Evolutionary conservation across 495 filamentous ascomycete genomes (phyloP), one percentile per base, ranked within the genome.

Genomic region (Lasiosphaeriaceae sp.): DNA sequence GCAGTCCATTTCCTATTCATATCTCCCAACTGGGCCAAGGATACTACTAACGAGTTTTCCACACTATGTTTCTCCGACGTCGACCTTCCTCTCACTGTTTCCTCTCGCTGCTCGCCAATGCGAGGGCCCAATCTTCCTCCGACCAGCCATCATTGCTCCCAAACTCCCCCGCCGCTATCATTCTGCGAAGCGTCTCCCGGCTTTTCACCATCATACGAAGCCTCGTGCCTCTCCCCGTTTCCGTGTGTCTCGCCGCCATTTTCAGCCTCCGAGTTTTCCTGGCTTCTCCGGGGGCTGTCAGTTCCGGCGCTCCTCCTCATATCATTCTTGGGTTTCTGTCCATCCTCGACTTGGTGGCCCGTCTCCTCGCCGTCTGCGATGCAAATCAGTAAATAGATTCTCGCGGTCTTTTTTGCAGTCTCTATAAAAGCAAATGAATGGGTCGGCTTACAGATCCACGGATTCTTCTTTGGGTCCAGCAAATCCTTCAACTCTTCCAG

Each of bases 361-460:
- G 2, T 12, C 12, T 43, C 39, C 16, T 43, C 39, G 39, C 39
- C 39, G 5, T 43, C 39, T 43, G 3, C 4, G 26, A 31, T 31
- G 26, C 26, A 31, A 4, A 31, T 31, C 9, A 31, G 26, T 31
- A 4, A 4, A 31, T n/a, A 31, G 3, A 3, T 31, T 9, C 4
- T 31, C 4, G 26, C 3, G 26, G 26, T 9, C 3, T 31, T 3
- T 31, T 9, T 31, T 31, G 26, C 4, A 9, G 5, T 43, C 39
- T 6, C 1, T 5, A 0, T 14, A 43, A 43, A 0, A 17, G 9
- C 8, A 37, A 37, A 35, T 35, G 12, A 2, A 26, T 16, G 7
- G 21, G 47, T 6, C 19, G 17, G 50, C 63, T 56, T 31, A 59
- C 63, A 55, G 22, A 61, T 59, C 57, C 63, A 68, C 11, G 54